These are phyloP conservation scores for Lippia alba DNA, from an alignment of 305 asterid species.

Conservation along the genomic window DNA sequence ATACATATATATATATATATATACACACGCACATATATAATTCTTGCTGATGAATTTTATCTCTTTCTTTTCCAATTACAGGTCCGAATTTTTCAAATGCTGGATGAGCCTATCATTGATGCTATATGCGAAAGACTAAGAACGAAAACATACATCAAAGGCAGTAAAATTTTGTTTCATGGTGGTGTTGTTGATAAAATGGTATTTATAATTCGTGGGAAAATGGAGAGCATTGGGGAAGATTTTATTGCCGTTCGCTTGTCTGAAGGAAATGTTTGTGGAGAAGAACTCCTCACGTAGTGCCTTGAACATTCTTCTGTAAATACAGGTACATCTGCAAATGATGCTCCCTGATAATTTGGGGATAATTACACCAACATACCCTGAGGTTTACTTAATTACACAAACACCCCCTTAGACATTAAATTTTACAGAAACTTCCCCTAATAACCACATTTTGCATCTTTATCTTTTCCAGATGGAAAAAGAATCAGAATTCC, in stretches of 20 bases:
- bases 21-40: not conserved
- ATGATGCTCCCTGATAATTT: not conserved
- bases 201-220: constrained; percentile 74
- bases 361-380: no score
- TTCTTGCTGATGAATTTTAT: not conserved
- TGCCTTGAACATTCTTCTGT: constrained; percentile 72
- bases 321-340: constrained; percentile 44
- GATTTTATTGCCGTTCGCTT: constrained; percentile 49
- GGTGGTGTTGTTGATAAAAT: constrained; percentile 73
- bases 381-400: no score
- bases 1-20: no score
- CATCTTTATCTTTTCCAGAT: constrained; percentile 38
- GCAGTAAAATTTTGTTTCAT: constrained; percentile 54
- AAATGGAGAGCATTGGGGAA: constrained; percentile 71
- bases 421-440: no score
- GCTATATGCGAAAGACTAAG: constrained; percentile 70
- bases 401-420: no score
- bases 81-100: constrained; percentile 63
- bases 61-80: constrained; percentile 31
- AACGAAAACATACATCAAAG: constrained; percentile 66
- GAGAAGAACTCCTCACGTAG: constrained; percentile 85
- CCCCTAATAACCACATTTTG: not conserved
- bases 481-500: constrained; percentile 55
- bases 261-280: constrained; percentile 74
- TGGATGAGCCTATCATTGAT: constrained; percentile 71